Evolutionary conservation across 148 eudicot genomes (phyloP).

Genomic region (Nyssa sinensis): DNA sequence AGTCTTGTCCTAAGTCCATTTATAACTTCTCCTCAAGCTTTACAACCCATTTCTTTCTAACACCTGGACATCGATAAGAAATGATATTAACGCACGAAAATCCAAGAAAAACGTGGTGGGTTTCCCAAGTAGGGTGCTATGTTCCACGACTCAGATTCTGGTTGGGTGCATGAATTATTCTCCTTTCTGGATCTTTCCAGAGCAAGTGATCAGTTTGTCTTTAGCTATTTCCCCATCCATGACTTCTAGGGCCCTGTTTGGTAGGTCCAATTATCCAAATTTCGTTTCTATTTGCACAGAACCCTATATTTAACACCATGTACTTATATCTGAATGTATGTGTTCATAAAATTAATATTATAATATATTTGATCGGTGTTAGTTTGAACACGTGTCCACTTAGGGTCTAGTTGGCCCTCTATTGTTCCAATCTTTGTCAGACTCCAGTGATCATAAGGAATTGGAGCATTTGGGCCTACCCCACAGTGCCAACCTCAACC

Average conservation of each 20-base stretch:
- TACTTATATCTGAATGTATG: no score
- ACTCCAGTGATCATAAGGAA: not conserved
- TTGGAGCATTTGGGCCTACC: not conserved
- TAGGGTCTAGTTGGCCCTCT: not conserved
- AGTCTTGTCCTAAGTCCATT: not conserved
- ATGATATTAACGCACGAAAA: conserved; percentile 9
- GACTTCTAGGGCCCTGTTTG: not conserved
- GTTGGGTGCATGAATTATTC: not conserved
- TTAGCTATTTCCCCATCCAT: not conserved
- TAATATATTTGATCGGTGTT: not conserved
- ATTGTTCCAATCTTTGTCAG: not conserved
- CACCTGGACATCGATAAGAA: conserved; percentile 1
- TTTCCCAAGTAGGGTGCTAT: not conserved
- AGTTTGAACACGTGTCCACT: not conserved
- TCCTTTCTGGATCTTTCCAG: not conserved
- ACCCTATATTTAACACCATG: no score
- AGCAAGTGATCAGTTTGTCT: conserved; percentile 1
- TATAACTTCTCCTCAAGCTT: not conserved
- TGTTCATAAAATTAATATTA: no score
- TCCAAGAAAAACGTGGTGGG: conserved; percentile 7
- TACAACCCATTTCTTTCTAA: not conserved
- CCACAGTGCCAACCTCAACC: not conserved
- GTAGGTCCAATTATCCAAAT: not conserved
- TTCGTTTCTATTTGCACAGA: not conserved
- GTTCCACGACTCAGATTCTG: not conserved